Evolutionary conservation across 441 rosid species (phyloP).

Genomic region (Croton laevigatus): DNA sequence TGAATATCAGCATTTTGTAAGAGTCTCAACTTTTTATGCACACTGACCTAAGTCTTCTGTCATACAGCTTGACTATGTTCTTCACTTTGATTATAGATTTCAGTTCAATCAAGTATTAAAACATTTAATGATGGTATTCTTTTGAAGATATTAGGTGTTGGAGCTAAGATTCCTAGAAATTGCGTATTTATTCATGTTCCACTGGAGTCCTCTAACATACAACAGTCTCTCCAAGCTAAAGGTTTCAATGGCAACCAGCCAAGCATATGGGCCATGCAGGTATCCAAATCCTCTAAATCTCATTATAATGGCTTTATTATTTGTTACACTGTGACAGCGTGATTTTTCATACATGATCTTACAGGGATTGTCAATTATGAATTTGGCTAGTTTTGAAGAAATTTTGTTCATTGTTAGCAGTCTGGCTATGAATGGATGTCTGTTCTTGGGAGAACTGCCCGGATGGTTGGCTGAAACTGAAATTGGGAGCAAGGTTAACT

Average conservation of each 20-base stretch:
- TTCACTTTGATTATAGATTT: constrained; percentile 11
- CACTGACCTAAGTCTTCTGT: neutral
- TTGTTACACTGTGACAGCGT: constrained; percentile 11
- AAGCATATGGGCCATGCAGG: constrained; percentile 91
- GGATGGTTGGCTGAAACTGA: constrained; percentile 60
- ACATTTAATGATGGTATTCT: constrained; percentile 21
- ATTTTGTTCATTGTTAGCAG: constrained; percentile 54
- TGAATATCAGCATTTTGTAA: neutral
- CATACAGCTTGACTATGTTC: neutral
- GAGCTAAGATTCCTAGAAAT: constrained; percentile 70
- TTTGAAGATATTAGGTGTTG: constrained; percentile 57
- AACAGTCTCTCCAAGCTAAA: constrained; percentile 44
- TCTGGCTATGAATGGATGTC: constrained; percentile 64
- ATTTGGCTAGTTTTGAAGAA: constrained; percentile 67
- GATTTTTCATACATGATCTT: constrained; percentile 13
- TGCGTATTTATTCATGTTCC: constrained; percentile 77
- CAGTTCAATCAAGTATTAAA: constrained; percentile 1
- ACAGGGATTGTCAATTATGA: constrained; percentile 67
- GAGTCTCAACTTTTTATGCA: neutral
- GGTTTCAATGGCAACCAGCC: constrained; percentile 75
- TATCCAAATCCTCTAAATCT: constrained; percentile 19
- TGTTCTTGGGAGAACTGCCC: constrained; percentile 76
- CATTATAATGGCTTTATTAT: neutral
- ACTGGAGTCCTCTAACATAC: constrained; percentile 43
- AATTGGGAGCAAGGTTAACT: constrained; percentile 46